Base-by-base conservation (phyloP, 495 filamentous ascomycete genomes). In the Neurospora sp. region DNA sequence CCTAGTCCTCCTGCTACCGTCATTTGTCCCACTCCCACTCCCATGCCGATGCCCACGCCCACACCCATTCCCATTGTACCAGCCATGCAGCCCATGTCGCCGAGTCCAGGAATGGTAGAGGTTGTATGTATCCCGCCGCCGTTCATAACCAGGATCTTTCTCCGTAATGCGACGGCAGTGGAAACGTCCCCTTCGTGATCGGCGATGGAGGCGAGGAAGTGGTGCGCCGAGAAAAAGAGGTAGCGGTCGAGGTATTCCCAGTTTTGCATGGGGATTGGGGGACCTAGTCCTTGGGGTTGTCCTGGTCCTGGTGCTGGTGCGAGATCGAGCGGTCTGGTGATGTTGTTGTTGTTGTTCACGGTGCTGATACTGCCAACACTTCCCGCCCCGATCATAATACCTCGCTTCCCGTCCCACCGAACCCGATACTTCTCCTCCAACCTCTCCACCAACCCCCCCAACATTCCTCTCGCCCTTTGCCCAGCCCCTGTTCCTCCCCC, bases 121-220 rank as follows among this genome's bases (percentile, higher is more conserved):
- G 31, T 35, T 35, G 31, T 35, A 35, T 3, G 31, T 35, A 35
- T 35, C 31, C 31, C 54, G 1, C 54, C 54, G 2, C 54, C 54
- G 20, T 23, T 59, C 62, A 71, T 72, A n/a, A 72, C 70, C 38
- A 81, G 40, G 18, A 76, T 76, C 69, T 69, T 70, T 20, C 72
- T 0, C 5, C 79, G 39, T 4, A 73, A 70, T 9, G 48, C 62
- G 20, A 38, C 73, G 27, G 75, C 79, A 12, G 59, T 46, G 4
- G 73, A 66, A 12, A 23, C 9, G 4, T 81, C 62, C 0, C 76
- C 75, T 1, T 44, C 71, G 11, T 46, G 39, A 37, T 81, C 79
- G 0, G 76, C 77, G 11, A 81, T 76, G 2, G 75, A 42, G 5
- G 77, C 79, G 40, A 80, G n/a, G 40, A 81, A 81, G 37, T 78